These are phyloP conservation scores for Pontederia crassipes DNA, from an alignment of 176 grass and related monocot species.

Conservation along the genomic window DNA sequence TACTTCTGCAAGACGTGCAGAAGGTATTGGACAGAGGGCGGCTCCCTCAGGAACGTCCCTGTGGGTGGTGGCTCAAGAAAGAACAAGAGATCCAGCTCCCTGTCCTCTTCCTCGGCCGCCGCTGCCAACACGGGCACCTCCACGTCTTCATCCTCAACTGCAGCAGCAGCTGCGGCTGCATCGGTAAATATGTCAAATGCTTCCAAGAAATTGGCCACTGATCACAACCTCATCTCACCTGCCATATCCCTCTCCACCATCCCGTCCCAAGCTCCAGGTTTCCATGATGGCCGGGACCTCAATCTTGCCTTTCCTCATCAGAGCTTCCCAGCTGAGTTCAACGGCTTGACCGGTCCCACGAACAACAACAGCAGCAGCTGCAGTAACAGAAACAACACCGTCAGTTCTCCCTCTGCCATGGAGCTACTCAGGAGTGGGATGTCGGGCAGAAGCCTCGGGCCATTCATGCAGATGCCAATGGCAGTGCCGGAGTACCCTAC, in stretches of 20 bases:
- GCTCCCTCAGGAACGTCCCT: conserved; percentile 13
- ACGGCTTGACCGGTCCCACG: neutral
- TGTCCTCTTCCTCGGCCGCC: neutral
- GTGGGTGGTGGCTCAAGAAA: conserved; percentile 16
- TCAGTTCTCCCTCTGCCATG: neutral
- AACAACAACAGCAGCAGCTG: neutral
- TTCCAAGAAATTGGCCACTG: neutral
- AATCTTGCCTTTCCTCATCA: conserved; percentile 1
- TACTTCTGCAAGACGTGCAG: conserved; percentile 16
- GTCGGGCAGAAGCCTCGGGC: neutral
- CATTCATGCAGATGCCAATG: neutral
- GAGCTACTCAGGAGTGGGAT: neutral
- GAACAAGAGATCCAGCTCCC: conserved; percentile 5
- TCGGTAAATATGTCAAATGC: neutral
- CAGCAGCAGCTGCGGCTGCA: neutral
- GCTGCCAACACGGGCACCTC: no score
- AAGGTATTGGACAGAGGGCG: conserved; percentile 14
- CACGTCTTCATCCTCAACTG: neutral
- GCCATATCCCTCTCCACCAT: neutral
- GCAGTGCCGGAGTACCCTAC: neutral
- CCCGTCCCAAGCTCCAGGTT: neutral
- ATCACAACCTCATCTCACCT: neutral
- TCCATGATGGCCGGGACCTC: conserved; percentile 7
- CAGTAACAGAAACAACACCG: no score
- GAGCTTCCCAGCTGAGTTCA: neutral